These are phyloP conservation scores for Hemerocallis citrina DNA, from an alignment of 106 monocot genomes.

Conservation along the genomic window DNA sequence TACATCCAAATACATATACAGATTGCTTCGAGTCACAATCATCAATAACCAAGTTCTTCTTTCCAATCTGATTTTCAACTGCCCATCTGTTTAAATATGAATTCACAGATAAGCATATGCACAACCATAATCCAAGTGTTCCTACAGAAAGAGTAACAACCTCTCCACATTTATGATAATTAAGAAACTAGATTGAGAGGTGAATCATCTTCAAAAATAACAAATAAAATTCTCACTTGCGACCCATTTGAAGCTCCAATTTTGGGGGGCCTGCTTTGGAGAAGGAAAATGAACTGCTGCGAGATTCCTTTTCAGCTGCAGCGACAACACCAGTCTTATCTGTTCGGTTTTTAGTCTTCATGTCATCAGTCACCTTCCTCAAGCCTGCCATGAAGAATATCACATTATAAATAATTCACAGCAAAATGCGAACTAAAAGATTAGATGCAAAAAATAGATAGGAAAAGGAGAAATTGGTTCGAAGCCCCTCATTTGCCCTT, in stretches of 20 bases:
- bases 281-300: conserved; percentile 25
- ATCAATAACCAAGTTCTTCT: conserved; percentile 73
- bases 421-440: no score
- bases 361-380: conserved; percentile 71
- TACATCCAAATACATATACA: conserved; percentile 80
- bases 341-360: conserved; percentile 75
- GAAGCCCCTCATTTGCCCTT: no score
- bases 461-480: no score
- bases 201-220: background rate
- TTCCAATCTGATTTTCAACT: conserved; percentile 80
- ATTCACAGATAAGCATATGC: background rate
- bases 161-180: no score
- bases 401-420: background rate
- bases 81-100: conserved; percentile 41
- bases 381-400: conserved; percentile 31
- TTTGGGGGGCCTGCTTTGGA: conserved; percentile 57
- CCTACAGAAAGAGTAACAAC: background rate
- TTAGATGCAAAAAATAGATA: no score
- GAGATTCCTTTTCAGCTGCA: conserved; percentile 44
- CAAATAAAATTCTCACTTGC: conserved; percentile 44
- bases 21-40: conserved; percentile 86
- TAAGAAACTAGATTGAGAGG: no score
- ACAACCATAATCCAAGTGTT: background rate
- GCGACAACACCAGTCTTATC: conserved; percentile 55
- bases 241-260: conserved; percentile 89